A percentile compares a stretch with the other conserved stretches of the same genome.
These are phyloP conservation scores for Colletotrichum australisinense DNA, from an alignment of 2,329 filamentous ascomycete species.

Conservation along the genomic window DNA sequence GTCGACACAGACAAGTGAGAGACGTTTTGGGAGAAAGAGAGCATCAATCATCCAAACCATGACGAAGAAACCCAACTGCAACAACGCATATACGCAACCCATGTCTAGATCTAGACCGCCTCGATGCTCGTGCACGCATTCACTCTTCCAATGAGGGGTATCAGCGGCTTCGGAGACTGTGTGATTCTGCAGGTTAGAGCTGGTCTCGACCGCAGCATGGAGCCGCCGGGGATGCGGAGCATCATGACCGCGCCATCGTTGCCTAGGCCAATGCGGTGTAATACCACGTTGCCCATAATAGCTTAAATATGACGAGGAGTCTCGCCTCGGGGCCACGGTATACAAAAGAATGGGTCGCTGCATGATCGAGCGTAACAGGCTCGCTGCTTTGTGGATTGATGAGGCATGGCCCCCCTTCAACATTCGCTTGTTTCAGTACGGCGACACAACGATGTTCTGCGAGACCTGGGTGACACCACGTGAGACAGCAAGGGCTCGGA, in stretches of 20 bases:
- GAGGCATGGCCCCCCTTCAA: neutral
- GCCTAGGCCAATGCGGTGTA: slow-evolving; percentile 5
- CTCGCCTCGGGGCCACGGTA: neutral
- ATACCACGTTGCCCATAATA: slow-evolving; percentile 7
- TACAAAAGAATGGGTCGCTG: slow-evolving; percentile 8
- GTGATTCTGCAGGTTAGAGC: neutral
- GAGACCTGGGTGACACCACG: slow-evolving; percentile 4
- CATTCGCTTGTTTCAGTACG: neutral
- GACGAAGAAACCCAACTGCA: neutral
- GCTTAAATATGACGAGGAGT: neutral
- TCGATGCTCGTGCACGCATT: neutral
- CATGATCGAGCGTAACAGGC: slow-evolving; percentile 28
- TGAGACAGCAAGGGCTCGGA: neutral
- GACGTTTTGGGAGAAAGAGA: neutral
- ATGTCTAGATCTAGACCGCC: neutral
- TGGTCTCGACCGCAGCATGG: slow-evolving; percentile 8
- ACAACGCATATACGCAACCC: neutral
- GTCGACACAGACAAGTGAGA: slow-evolving; percentile 39
- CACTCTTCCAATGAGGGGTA: neutral
- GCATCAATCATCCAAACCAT: too few species aligned
- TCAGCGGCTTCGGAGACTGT: neutral
- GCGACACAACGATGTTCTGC: slow-evolving; percentile 6
- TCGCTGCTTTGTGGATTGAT: neutral
- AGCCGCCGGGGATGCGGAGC: neutral
- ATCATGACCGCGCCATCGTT: neutral